Base-by-base conservation (phyloP, 2,329 filamentous ascomycete species). In the Sphaceloma murrayae region DNA sequence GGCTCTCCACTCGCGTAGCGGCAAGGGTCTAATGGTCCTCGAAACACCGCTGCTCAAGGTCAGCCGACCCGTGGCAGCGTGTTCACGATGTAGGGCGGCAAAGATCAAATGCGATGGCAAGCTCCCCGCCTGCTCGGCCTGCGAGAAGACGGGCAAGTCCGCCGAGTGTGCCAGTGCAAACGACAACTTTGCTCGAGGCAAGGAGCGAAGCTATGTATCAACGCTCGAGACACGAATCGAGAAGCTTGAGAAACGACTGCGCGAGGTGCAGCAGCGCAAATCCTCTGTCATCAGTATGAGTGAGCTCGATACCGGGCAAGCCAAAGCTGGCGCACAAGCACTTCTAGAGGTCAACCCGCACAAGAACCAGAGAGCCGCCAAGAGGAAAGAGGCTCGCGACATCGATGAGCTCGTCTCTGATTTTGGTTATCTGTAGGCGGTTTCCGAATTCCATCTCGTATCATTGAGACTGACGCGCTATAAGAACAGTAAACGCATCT, bases 21-120 rank as follows among this genome's bases (percentile, higher is more conserved):
- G 36, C 24, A 30, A 19, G 13, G 36, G 36, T 11, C 26, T 40
- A 18, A 69, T 70, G 67, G 64, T 66, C 48, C 57, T 70, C 39
- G 67, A 72, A 38, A 69, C 77, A 24, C 79, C 79, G 14, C 63
- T 80, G 43, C 66, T 85, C 54, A 75, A 79, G 55, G 84, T 89
- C 51, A 87, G 82, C 58, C 74, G 84, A 50, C 83, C 84, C 4
- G 82, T 86, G 39, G 82, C 82, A 45, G 84, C 84, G 17, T 89
- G 84, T 61, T 84, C 82, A 48, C 73, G 82, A 69, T 89, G 84
- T 67, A 85, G 91, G 49, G 77, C 82, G 49, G 88, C 89, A 44
- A 98, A 98, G 68, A 87, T 96, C 60, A 95, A 93, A 78, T 98
- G 91, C 58, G 91, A 96, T 66, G 89, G 91, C 49, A 95, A 95